Base-by-base conservation (phyloP, 495 filamentous ascomycete species). In the Neurospora discreta region DNA sequence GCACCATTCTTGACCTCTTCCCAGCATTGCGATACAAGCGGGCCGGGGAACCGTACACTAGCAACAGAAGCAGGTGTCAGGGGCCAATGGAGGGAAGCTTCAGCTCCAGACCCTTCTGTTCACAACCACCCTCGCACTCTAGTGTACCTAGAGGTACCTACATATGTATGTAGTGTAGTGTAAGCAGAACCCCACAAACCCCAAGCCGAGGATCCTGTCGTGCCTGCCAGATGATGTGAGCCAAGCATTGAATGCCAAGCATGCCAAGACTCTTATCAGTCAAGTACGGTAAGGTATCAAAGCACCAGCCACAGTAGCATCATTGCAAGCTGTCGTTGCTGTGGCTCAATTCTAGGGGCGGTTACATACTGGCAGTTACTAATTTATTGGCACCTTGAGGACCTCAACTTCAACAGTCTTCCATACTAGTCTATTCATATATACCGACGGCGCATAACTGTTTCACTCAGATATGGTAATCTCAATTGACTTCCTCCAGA, bases 381-480 rank as follows among this genome's bases (percentile, higher is more conserved):
- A 38, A 5, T 36, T 30, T 30, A 60, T 30, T 60, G 52, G 52
- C 23, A 60, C 52, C 52, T 60, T 60, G 26, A 65, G 26, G 26
- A 65, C 15, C 26, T 33, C 52, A 33, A 16, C 52, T 18, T 65
- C 52, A 36, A 65, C 23, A 33, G 26, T 65, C 23, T 3, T 18
- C 9, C 52, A 33, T 30, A 36, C 1, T 36, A 36, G n/a, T 52
- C 11, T 23, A 30, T 33, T 3, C 52, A 65, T 52, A 39, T 72
- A 5, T 74, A 70, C 68, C 43, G 58, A 38, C 43, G n/a, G 70
- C 60, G 67, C 71, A 74, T 75, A 33, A 16, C 26, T 65, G 72
- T n/a, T 39, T 72, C 71, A 5, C 39, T 38, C 39, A 33, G 68
- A 44, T 41, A 79, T 80, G 78, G 79, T 80, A 68, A 67, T 72